These are phyloP conservation scores for Aulographum hederae DNA, from an alignment of 2,329 filamentous ascomycete species.

Conservation along the genomic window DNA sequence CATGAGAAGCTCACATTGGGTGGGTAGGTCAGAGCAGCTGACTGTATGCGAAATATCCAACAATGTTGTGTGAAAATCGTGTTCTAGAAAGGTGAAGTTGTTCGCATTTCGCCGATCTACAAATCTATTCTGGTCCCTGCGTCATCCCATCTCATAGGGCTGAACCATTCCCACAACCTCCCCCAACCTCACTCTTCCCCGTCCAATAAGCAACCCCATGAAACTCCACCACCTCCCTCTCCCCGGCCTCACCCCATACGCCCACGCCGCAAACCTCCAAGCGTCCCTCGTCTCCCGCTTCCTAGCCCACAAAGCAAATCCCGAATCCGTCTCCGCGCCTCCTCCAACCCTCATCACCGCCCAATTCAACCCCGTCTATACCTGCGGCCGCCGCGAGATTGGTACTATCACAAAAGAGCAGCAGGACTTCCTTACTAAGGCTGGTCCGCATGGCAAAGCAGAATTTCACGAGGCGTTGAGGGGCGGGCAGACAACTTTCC, in stretches of 20 bases:
- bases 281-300: constrained; percentile 35
- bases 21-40: too few relatives aligned
- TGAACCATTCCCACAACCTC: too few relatives aligned
- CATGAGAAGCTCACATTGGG: too few relatives aligned
- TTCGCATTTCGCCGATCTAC: too few relatives aligned
- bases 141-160: too few relatives aligned
- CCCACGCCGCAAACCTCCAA: constrained; percentile 36
- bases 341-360: constrained; percentile 64
- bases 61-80: too few relatives aligned
- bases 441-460: constrained; percentile 29
- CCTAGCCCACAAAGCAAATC: constrained; percentile 40
- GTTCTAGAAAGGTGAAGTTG: too few relatives aligned
- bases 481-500: constrained; percentile 85
- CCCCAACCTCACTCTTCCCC: too few relatives aligned
- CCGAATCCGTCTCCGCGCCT: constrained; percentile 26
- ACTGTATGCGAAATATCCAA: too few relatives aligned
- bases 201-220: too few relatives aligned
- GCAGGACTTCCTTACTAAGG: constrained; percentile 19
- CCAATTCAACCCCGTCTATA: constrained; percentile 68
- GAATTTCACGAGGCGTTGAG: constrained; percentile 55
- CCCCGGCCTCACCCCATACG: constrained; percentile 33
- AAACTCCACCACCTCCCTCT: constrained; percentile 43
- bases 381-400: constrained; percentile 67
- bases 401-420: constrained; percentile 29
- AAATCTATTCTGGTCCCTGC: too few relatives aligned